Evolutionary conservation across 1,284 basidiomycete genomes (phyloP).

Genomic region (Singerocomus rubriflavus): DNA sequence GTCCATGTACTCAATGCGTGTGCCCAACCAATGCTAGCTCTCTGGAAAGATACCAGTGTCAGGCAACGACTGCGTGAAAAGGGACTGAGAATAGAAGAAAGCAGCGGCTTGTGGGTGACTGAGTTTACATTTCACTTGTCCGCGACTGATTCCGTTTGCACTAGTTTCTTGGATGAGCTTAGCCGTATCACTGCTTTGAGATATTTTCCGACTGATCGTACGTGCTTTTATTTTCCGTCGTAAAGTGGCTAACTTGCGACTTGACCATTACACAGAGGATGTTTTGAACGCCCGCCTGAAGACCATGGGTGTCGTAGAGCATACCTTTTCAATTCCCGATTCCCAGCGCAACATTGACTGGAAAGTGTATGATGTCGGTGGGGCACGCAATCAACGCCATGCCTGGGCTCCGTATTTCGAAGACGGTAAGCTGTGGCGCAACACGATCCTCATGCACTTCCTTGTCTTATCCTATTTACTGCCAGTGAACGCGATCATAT

Average conservation of each 20-base stretch:
- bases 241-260: background rate
- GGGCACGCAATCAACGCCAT: slow-evolving; percentile 68
- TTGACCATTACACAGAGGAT: slow-evolving; percentile 48
- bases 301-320: slow-evolving; percentile 75
- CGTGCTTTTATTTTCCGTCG: slow-evolving; percentile 23
- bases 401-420: slow-evolving; percentile 84
- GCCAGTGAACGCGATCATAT: slow-evolving; percentile 78
- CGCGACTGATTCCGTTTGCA: slow-evolving; percentile 11
- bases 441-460: background rate
- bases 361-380: slow-evolving; percentile 82
- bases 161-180: slow-evolving; percentile 76
- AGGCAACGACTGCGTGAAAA: slow-evolving; percentile 58
- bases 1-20: slow-evolving; percentile 66
- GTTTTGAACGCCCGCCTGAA: slow-evolving; percentile 69
- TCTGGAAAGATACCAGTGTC: slow-evolving; percentile 70
- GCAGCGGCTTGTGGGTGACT: slow-evolving; percentile 70
- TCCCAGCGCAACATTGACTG: slow-evolving; percentile 63
- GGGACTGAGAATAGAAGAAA: slow-evolving; percentile 69
- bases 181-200: slow-evolving; percentile 72
- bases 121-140: slow-evolving; percentile 5
- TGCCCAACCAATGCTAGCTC: slow-evolving; percentile 58
- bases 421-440: slow-evolving; percentile 50
- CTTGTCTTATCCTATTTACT: slow-evolving; percentile 6
- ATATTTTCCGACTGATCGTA: slow-evolving; percentile 77
- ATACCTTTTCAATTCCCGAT: slow-evolving; percentile 63